Evolutionary conservation across 352 stramenopile genomes (phyloP).

Genomic region (Blastocystis sp.): DNA sequence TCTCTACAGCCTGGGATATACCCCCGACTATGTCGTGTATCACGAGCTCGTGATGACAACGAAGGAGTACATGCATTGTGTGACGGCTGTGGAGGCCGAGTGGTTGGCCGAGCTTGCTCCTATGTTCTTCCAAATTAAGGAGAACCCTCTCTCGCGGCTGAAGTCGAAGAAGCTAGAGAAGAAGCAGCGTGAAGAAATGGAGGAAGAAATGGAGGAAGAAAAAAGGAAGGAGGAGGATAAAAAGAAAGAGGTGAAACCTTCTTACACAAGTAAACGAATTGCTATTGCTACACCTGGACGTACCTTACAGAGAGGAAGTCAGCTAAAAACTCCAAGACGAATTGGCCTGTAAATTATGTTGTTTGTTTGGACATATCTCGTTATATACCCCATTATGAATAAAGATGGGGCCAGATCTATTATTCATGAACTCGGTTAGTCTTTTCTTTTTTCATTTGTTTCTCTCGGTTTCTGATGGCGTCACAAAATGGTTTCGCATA

Average conservation of each 20-base stretch:
- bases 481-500: neutral
- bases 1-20: constrained; percentile 95
- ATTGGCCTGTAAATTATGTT: constrained; percentile 1
- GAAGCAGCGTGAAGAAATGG: constrained; percentile 66
- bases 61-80: constrained; percentile 95
- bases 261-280: neutral
- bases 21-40: constrained; percentile 97
- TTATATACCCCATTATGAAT: neutral
- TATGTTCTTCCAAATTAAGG: constrained; percentile 98
- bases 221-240: constrained; percentile 66
- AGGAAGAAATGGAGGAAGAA: constrained; percentile 75
- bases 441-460: neutral
- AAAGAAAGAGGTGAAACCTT: neutral
- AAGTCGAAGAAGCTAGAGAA: constrained; percentile 78
- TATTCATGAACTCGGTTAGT: neutral
- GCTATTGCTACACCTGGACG: neutral
- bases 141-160: constrained; percentile 84
- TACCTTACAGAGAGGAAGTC: neutral
- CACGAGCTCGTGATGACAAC: constrained; percentile 98
- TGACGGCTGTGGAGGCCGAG: constrained; percentile 94
- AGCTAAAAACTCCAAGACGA: neutral
- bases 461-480: neutral
- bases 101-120: constrained; percentile 96
- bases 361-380: neutral
- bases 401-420: neutral